Evolutionary conservation across 768 basidiomycete species (phyloP), one percentile per base, ranked within the genome.

Genomic region (Serpula lacrymans): DNA sequence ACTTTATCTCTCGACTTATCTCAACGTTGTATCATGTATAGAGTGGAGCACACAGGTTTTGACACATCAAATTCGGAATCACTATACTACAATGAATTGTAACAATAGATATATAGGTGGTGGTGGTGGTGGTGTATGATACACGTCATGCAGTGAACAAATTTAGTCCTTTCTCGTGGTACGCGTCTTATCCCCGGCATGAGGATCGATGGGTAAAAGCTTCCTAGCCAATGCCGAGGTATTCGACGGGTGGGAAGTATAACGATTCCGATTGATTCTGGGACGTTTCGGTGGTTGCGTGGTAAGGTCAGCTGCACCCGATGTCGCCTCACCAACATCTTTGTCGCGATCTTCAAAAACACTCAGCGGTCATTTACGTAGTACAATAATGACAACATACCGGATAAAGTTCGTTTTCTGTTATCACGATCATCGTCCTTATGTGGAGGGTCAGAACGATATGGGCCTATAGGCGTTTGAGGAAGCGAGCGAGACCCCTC

Each of bases 351-450:
- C 84, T 84, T 46, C 21, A 44, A 35, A 14, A 37, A 35, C 33
- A 21, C 31, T 13, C 25, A 45, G 45, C 22, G 18, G 11, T 7
- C 50, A 26, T 14, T 39, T 44, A 34, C 30, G 34, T 26, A 13
- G 37, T 25, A 36, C 24, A 36, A 31, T 18, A 12, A 13, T 13
- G 13, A 28, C 22, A n/a, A 51, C 76, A 49, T 63, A 86, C 87
- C 88, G 56, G 82, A 77, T 24, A 70, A 61, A 17, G 80, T 77
- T 41, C 87, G 75, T 64, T 90, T 90, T 54, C 84, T 68, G 29
- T 64, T 65, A 45, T 85, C 83, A 34, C 79, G 75, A 21, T 84
- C 82, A 13, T 87, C 83, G 8, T 85, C 82, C 46, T 71, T 71
- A 41, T 67, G 56, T 30, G 62, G 59, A 34, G 56, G 34, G 25